A percentile compares a stretch with the other conserved stretches of the same genome.
Conservation (phyloP, 2,329 filamentous ascomycete genomes). For the Chaetothyriales sp. region DNA sequence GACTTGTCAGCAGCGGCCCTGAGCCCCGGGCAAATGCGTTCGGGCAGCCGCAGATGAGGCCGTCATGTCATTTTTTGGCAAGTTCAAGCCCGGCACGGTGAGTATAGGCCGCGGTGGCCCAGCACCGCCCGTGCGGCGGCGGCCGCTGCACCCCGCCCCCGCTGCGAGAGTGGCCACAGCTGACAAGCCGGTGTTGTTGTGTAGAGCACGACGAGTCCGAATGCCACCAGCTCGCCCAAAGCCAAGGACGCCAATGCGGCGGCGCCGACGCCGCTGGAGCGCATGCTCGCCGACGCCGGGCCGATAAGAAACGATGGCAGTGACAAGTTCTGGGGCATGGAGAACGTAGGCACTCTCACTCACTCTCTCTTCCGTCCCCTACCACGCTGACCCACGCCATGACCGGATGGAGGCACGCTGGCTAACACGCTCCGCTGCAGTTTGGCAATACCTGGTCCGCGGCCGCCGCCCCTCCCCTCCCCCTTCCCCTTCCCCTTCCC, state of each 20-base stretch:
- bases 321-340: slow-evolving; percentile 96
- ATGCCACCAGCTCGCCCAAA: slow-evolving; percentile 22
- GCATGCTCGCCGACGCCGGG: slow-evolving; percentile 70
- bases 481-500: too few species aligned
- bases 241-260: slow-evolving; percentile 49
- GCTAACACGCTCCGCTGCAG: slow-evolving; percentile 36
- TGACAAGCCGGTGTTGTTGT: slow-evolving; percentile 23
- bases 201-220: slow-evolving; percentile 8
- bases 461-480: slow-evolving; percentile 4
- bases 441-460: slow-evolving; percentile 96
- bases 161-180: neutral
- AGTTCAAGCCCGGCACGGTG: slow-evolving; percentile 28
- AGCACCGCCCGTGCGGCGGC: too few species aligned
- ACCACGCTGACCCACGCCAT: neutral
- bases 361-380: slow-evolving; percentile 8
- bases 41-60: slow-evolving; percentile 18
- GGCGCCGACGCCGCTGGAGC: slow-evolving; percentile 47
- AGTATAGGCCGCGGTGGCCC: too few species aligned
- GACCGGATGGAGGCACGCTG: slow-evolving; percentile 9
- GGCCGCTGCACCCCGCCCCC: too few species aligned
- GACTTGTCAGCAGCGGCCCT: neutral
- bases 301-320: slow-evolving; percentile 74
- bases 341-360: slow-evolving; percentile 66
- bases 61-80: slow-evolving; percentile 38
- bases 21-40: slow-evolving; percentile 6